phyloP scores from a whole-genome alignment of 257 asterid species.

The Vinca minor region DNA sequence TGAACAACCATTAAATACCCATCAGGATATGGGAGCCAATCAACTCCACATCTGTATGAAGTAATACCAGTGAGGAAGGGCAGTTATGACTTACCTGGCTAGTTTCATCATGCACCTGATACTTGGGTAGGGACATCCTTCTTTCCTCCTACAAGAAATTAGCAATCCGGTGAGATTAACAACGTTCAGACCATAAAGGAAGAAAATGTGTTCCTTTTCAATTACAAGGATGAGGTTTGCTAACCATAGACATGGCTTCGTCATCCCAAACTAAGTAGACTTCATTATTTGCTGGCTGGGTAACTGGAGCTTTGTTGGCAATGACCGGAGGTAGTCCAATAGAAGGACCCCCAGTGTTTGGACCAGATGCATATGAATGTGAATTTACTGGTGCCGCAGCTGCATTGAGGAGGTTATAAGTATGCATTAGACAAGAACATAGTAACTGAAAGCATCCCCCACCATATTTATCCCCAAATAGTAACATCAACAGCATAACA shows the following conservation, averaged over 20 bases:
- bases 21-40: slow-evolving; percentile 48
- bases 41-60: slow-evolving; percentile 35
- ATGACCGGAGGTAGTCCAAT: slow-evolving; percentile 95
- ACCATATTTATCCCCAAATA: background rate
- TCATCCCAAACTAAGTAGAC: slow-evolving; percentile 98
- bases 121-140: slow-evolving; percentile 86
- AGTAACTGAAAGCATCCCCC: background rate
- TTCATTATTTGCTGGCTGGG: slow-evolving; percentile 75
- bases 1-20: slow-evolving; percentile 38
- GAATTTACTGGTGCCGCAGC: slow-evolving; percentile 43
- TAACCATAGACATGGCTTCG: slow-evolving; percentile 98
- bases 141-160: slow-evolving; percentile 74
- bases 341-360: slow-evolving; percentile 90
- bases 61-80: slow-evolving; percentile 29
- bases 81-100: slow-evolving; percentile 93
- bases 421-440: background rate
- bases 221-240: slow-evolving; percentile 20
- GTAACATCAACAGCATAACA: background rate
- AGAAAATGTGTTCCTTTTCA: slow-evolving; percentile 2
- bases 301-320: slow-evolving; percentile 84
- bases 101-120: slow-evolving; percentile 99
- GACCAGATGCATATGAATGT: slow-evolving; percentile 95
- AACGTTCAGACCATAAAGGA: slow-evolving; percentile 8
- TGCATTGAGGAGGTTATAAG: slow-evolving; percentile 11
- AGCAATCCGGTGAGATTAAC: slow-evolving; percentile 6